Percentiles rank a stretch among this genome's conserved stretches.
These are phyloP conservation scores for Pichia exigua DNA, from an alignment of 805 yeast genomes.

Conservation along the genomic window DNA sequence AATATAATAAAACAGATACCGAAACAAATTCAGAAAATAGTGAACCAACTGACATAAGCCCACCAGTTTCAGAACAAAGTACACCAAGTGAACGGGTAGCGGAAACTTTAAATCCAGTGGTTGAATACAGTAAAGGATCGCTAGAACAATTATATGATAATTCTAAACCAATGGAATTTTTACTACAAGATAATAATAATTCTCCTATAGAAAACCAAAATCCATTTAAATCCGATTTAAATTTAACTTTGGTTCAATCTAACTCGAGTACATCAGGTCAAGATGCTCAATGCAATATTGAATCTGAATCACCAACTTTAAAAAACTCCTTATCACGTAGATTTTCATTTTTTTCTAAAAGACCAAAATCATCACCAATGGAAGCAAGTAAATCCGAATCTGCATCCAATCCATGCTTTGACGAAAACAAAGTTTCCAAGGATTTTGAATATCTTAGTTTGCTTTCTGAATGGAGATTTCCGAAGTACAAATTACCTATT, in stretches of 20 bases:
- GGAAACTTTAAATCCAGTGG: neutral
- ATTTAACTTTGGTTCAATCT: too few species aligned
- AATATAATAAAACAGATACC: neutral
- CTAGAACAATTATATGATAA: neutral
- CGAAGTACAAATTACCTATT: neutral
- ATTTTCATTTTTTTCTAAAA: constrained; percentile 1
- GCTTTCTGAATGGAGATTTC: constrained; percentile 1
- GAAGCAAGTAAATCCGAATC: neutral
- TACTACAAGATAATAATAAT: neutral
- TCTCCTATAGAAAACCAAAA: neutral
- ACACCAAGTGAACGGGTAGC: too few species aligned
- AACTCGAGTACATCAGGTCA: neutral
- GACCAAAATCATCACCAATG: neutral
- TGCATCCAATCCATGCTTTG: neutral
- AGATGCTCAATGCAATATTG: neutral
- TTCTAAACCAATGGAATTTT: neutral
- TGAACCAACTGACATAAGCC: too few species aligned
- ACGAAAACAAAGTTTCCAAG: neutral
- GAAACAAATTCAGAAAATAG: neutral
- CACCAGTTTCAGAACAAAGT: too few species aligned
- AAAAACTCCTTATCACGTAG: constrained; percentile 1
- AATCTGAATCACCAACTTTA: neutral
- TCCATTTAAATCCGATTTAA: too few species aligned
- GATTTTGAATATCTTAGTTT: neutral
- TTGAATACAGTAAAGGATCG: neutral